Percentiles rank a stretch among this genome's conserved stretches.
These are phyloP conservation scores for Trichoderma gracile DNA, from an alignment of 2,329 filamentous ascomycete genomes.

Conservation along the genomic window DNA sequence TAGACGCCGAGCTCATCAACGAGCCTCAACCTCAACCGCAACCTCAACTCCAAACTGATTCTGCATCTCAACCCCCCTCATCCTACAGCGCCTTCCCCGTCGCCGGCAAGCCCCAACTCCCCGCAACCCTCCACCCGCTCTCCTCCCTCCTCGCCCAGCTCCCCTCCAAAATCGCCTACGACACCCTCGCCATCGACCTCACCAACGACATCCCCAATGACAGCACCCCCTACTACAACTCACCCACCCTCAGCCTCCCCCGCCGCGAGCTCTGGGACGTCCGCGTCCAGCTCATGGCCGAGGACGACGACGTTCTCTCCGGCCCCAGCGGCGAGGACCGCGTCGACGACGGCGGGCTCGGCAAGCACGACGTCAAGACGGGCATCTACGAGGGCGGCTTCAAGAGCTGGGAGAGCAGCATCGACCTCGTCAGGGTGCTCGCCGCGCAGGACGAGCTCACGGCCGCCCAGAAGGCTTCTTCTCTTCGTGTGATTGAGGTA, in stretches of 20 bases:
- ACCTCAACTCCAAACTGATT: conserved; percentile 17
- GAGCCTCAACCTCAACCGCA: conserved; percentile 33
- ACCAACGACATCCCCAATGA: conserved; percentile 48
- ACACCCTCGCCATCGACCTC: conserved; percentile 57
- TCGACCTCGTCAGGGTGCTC: conserved; percentile 74
- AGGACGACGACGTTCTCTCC: conserved; percentile 50
- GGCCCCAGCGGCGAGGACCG: conserved; percentile 36
- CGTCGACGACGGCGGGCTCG: conserved; percentile 51
- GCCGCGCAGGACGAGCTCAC: conserved; percentile 44
- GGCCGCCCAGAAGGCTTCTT: conserved; percentile 38
- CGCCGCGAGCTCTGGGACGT: conserved; percentile 81
- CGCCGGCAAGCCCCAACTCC: conserved; percentile 60
- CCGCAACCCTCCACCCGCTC: conserved; percentile 54
- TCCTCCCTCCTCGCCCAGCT: conserved; percentile 56
- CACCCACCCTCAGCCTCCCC: conserved; percentile 55
- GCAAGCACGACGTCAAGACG: conserved; percentile 72
- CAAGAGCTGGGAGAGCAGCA: conserved; percentile 86
- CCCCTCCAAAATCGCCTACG: conserved; percentile 74
- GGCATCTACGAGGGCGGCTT: conserved; percentile 85
- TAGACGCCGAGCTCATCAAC: conserved; percentile 49
- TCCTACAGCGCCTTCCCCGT: conserved; percentile 59
- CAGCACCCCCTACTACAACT: conserved; percentile 16
- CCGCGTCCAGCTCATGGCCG: conserved; percentile 76
- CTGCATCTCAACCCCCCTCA: conserved; percentile 30
- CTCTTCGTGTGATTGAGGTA: conserved; percentile 56